phyloP scores from a whole-genome alignment of 305 asterid genomes.

The Fraxinus latifolia region DNA sequence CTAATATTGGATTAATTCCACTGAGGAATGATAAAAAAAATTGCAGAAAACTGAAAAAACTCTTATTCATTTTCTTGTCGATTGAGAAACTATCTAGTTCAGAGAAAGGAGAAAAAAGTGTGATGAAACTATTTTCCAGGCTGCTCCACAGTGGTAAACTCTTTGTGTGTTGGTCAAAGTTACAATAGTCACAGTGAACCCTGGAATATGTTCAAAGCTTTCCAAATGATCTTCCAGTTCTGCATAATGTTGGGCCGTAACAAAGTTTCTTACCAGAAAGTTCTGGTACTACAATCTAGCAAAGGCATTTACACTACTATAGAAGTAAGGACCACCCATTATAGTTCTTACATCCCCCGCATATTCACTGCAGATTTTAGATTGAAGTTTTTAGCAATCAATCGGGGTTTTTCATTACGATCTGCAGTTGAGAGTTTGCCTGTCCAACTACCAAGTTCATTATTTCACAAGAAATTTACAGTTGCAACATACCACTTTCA shows the following conservation, averaged over 20 bases:
- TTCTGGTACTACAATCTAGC: background rate
- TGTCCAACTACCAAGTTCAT: background rate
- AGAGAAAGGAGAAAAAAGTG: background rate
- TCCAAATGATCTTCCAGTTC: background rate
- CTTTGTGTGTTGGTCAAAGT: constrained; percentile 20
- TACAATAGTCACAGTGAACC: background rate
- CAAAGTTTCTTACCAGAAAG: background rate
- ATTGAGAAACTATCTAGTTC: background rate
- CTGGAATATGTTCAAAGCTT: background rate
- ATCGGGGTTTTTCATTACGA: background rate
- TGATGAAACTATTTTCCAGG: background rate
- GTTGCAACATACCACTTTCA: constrained; percentile 60
- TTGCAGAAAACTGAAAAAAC: background rate
- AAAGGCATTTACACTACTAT: background rate
- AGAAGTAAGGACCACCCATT: background rate
- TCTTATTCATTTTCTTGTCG: background rate
- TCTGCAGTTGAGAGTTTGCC: background rate
- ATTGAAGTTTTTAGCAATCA: background rate
- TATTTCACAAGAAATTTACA: constrained; percentile 7
- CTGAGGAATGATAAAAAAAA: background rate
- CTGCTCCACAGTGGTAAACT: constrained; percentile 16
- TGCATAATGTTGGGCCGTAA: background rate
- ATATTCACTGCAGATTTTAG: background rate
- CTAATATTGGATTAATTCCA: background rate
- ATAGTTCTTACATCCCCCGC: background rate